Base-by-base conservation (phyloP, 805 yeast genomes). In the Ogataea sp. region DNA sequence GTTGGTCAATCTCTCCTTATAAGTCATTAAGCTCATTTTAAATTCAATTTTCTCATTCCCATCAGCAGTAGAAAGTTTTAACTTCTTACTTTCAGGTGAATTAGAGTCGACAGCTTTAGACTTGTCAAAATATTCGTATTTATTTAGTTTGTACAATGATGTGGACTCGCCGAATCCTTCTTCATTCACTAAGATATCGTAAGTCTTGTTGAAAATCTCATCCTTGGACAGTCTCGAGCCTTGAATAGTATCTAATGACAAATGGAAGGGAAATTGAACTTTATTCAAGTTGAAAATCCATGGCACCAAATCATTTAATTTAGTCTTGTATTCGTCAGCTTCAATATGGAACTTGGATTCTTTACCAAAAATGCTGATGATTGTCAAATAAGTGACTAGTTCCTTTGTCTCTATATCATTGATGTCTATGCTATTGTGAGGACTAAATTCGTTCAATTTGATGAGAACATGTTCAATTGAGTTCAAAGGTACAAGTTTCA, bases 401-500 rank as follows among this genome's bases (percentile, higher is more conserved):
- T 36, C 43, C 39, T 11, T 37, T 31, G 20, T 33, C 0, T 49
- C 45, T 45, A 46, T 42, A 7, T 30, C 26, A 1, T 34, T 39
- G 16, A 38, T 9, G 39, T 39, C 5, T 34, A 37, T 21, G 26
- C 37, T 39, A 35, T 44, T 17, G 23, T 20, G 23, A 24, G n/a
- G n/a, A n/a, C n/a, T n/a, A n/a, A n/a, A n/a, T n/a, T 41, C 17
- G 43, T 50, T 42, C 29, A 55, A 24, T 38, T 43, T 35, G 42
- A 45, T 37, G 38, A 54, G 55, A 34, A 59, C 39, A 53, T 74
- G 75, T 33, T 70, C 73, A 16, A 71, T 62, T 0, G 76, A 67
- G 44, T 70, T 68, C 3, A 58, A 34, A 6, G 69, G 65, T 14
- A 75, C 43, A 9, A 75, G 59, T 48, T 70, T 73, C 6, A 75